These are phyloP conservation scores for Melocanna baccifera DNA, from an alignment of 176 grass and related monocot species.

Conservation along the genomic window DNA sequence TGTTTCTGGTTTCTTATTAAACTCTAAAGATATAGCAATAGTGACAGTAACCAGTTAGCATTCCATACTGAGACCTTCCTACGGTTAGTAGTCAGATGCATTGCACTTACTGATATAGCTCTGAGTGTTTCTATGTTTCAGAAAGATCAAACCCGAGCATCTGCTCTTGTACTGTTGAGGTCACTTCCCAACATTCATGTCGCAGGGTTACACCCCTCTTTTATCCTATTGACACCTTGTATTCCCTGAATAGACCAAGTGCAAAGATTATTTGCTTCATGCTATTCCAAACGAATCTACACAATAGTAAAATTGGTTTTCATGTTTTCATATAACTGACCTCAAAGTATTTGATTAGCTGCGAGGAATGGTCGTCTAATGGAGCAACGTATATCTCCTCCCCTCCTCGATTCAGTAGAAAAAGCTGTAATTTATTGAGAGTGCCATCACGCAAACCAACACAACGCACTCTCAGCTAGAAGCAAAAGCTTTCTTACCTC, in stretches of 20 bases:
- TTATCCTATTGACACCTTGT: slow-evolving; percentile 9
- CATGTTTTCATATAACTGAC: background rate
- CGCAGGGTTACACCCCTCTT: slow-evolving; percentile 84
- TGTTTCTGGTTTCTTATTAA: background rate
- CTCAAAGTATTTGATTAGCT: slow-evolving; percentile 84
- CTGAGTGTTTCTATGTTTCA: slow-evolving; percentile 7
- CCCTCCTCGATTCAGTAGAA: slow-evolving; percentile 85
- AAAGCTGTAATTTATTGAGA: slow-evolving; percentile 50
- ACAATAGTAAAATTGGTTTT: background rate
- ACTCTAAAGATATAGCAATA: background rate
- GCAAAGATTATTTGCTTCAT: slow-evolving; percentile 46
- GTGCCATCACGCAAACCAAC: background rate
- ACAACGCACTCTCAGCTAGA: background rate
- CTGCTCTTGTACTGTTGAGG: slow-evolving; percentile 14
- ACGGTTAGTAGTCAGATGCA: background rate
- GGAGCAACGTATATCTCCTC: slow-evolving; percentile 93
- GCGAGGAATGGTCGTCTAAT: slow-evolving; percentile 60
- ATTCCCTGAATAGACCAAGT: slow-evolving; percentile 24
- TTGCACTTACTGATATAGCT: slow-evolving; percentile 29
- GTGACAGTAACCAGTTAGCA: background rate
- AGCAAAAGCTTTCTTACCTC: slow-evolving; percentile 45
- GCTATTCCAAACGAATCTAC: background rate
- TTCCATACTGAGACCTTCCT: background rate
- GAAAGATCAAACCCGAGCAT: background rate
- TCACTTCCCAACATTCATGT: slow-evolving; percentile 97